These are phyloP conservation scores for Puccinia polysora DNA, from an alignment of 1,284 basidiomycete species.

Conservation along the genomic window DNA sequence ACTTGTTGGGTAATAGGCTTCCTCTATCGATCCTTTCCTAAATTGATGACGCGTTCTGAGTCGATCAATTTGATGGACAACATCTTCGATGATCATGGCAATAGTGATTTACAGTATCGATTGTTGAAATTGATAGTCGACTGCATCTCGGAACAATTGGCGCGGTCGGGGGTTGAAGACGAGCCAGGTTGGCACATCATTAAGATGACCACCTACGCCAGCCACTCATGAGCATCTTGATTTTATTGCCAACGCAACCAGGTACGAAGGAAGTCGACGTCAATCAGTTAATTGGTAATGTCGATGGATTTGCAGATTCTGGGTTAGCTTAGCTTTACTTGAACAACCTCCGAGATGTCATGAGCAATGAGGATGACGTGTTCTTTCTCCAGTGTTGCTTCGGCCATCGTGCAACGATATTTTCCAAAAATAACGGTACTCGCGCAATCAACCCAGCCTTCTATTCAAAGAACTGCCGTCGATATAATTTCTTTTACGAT, in stretches of 20 bases:
- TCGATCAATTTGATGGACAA: conserved; percentile 81
- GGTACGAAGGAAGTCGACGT: conserved; percentile 62
- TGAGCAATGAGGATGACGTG: too few relatives aligned
- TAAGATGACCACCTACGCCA: too few relatives aligned
- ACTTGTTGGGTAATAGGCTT: conserved; percentile 60
- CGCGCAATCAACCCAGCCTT: conserved; percentile 65
- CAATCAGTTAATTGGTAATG: conserved; percentile 88
- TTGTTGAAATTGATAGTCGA: conserved; percentile 84
- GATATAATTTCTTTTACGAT: conserved; percentile 88
- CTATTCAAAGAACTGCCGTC: conserved; percentile 75
- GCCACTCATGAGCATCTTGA: too few relatives aligned
- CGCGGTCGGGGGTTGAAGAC: conserved; percentile 66
- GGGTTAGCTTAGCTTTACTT: conserved; percentile 60
- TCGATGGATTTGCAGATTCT: conserved; percentile 88
- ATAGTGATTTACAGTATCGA: conserved; percentile 67
- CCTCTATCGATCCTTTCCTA: conserved; percentile 84
- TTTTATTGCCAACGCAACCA: too few relatives aligned
- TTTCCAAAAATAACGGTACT: conserved; percentile 74
- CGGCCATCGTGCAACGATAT: conserved; percentile 87
- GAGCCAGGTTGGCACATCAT: too few relatives aligned
- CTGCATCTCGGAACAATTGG: conserved; percentile 73
- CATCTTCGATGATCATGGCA: conserved; percentile 63
- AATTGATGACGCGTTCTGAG: conserved; percentile 71
- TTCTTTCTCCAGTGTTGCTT: conserved; percentile 69
- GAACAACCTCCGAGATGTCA: neutral